A percentile compares a stretch with the other conserved stretches of the same genome.
phyloP scores from a whole-genome alignment of 345 rosid species.

The Corymbia maculata region DNA sequence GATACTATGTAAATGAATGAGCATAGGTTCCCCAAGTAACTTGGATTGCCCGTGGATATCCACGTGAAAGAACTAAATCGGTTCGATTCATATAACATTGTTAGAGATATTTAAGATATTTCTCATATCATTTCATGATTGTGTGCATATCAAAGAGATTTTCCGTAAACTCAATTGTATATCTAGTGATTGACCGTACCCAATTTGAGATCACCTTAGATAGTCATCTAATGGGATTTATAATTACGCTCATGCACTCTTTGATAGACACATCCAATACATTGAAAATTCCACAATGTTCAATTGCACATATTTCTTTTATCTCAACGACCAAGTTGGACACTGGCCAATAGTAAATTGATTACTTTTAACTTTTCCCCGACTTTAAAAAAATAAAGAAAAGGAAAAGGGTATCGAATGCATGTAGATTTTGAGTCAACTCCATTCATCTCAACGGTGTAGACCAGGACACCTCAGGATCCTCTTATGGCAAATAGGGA shows the following conservation, averaged over 20 bases:
- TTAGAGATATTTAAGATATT: not conserved
- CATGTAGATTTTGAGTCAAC: not conserved
- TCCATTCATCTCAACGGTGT: not conserved
- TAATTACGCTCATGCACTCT: not conserved
- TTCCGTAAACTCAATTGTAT: not conserved
- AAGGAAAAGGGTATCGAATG: not conserved
- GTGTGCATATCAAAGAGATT: not conserved
- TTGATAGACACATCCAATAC: not conserved
- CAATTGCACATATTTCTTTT: not conserved
- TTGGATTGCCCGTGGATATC: not conserved
- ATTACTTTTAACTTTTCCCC: not conserved
- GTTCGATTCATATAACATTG: not conserved
- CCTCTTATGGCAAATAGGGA: not conserved
- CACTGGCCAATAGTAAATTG: not conserved
- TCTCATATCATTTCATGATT: not conserved
- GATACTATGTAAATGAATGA: not conserved
- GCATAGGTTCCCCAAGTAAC: not conserved
- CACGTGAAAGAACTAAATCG: not conserved
- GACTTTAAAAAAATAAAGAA: accelerated
- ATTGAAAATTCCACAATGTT: not conserved
- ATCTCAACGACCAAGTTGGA: not conserved
- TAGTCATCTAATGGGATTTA: not conserved
- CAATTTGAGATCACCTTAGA: not conserved
- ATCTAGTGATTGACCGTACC: too few relatives aligned
- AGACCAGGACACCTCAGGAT: not conserved